A percentile compares a stretch with the other conserved stretches of the same genome.
These are phyloP conservation scores for Passiflora organensis DNA, from an alignment of 345 rosid genomes.

Conservation along the genomic window DNA sequence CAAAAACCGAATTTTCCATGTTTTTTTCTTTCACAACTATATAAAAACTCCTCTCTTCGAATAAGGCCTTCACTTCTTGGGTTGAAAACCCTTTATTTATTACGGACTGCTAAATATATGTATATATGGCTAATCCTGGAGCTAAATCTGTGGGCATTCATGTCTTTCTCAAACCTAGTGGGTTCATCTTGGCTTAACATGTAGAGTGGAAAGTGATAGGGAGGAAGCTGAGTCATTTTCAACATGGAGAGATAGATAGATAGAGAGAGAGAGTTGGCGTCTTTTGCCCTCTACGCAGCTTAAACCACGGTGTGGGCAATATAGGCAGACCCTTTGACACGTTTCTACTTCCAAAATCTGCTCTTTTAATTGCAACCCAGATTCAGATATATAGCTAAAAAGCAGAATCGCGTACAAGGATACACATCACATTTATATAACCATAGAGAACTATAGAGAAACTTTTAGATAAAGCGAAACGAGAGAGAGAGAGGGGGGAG, in stretches of 20 bases:
- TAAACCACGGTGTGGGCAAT: slow-evolving; percentile 44
- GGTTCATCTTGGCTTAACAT: slow-evolving; percentile 1
- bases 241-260: too few species aligned
- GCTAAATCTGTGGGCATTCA: slow-evolving; percentile 19
- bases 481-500: not conserved
- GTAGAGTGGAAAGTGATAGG: not conserved
- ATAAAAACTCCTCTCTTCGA: not conserved
- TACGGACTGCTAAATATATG: not conserved
- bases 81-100: not conserved
- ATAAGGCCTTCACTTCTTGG: not conserved
- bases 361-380: slow-evolving; percentile 9
- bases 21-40: not conserved
- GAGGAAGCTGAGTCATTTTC: slow-evolving; percentile 37
- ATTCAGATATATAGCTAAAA: slow-evolving; percentile 5
- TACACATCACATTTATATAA: not conserved
- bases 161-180: slow-evolving; percentile 16
- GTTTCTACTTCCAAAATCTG: slow-evolving; percentile 26
- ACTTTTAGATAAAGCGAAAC: slow-evolving; percentile 6
- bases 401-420: not conserved
- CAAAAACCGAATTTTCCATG: not conserved
- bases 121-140: not conserved
- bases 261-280: slow-evolving; percentile 40
- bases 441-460: not conserved
- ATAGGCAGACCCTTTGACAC: slow-evolving; percentile 32
- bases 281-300: slow-evolving; percentile 57